These are phyloP conservation scores for Laburnicola sp. DNA, from an alignment of 2,329 filamentous ascomycete species.

Conservation along the genomic window DNA sequence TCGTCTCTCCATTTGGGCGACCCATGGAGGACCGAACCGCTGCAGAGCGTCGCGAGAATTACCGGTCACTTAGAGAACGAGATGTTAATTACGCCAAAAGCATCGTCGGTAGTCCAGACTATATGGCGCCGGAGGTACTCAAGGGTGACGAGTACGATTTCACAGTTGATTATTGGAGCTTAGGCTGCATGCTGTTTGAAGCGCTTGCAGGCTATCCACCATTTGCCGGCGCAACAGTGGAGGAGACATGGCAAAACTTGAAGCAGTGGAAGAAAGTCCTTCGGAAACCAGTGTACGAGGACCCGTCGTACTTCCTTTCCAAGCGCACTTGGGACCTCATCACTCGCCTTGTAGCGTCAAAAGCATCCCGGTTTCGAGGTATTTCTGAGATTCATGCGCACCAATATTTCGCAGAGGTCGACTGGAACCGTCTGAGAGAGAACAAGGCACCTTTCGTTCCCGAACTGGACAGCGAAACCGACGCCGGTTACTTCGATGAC, in stretches of 20 bases:
- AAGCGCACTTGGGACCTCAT: constrained; percentile 98
- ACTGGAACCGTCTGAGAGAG: constrained; percentile 78
- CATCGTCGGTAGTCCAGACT: constrained; percentile 96
- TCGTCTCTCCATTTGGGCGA: constrained; percentile 85
- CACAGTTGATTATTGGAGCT: constrained; percentile 97
- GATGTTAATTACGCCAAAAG: constrained; percentile 99
- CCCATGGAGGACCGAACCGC: constrained; percentile 91
- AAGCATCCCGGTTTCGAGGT: constrained; percentile 76
- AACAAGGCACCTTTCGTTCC: constrained; percentile 95
- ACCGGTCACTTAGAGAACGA: constrained; percentile 85
- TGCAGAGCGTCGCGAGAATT: constrained; percentile 90
- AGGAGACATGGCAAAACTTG: constrained; percentile 98
- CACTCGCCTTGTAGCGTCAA: constrained; percentile 66
- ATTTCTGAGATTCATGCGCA: constrained; percentile 88
- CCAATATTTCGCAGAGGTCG: constrained; percentile 92
- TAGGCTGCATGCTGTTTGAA: constrained; percentile 99
- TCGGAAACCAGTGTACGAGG: constrained; percentile 94
- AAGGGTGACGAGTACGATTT: constrained; percentile 97
- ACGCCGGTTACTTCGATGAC: constrained; percentile 98
- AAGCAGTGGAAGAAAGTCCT: constrained; percentile 98
- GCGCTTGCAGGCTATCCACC: constrained; percentile 94
- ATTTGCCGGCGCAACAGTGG: constrained; percentile 89
- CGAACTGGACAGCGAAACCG: constrained; percentile 95
- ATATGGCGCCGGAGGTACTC: constrained; percentile 98
- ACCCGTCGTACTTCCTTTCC: constrained; percentile 95